A percentile compares a stretch with the other conserved stretches of the same genome.
These are phyloP conservation scores for Discostella stelligeroides DNA, from an alignment of 108 stramenopile genomes.

Conservation along the genomic window DNA sequence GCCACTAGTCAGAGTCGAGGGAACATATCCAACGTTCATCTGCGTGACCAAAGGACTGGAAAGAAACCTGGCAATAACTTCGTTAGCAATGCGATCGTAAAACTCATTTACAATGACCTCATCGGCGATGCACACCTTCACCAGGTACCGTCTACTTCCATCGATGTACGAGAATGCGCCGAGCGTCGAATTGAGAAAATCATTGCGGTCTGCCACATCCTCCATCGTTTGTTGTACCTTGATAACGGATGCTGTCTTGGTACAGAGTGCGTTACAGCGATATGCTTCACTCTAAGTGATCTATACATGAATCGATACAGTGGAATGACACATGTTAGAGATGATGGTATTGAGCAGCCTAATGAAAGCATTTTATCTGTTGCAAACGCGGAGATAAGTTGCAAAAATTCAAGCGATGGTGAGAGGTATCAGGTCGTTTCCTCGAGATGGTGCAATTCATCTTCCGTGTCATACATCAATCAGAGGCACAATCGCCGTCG, in stretches of 20 bases:
- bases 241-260: conserved; percentile 37
- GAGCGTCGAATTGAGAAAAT: conserved; percentile 27
- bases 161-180: neutral
- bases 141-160: neutral
- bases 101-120: conserved; percentile 30
- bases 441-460: conserved; percentile 21
- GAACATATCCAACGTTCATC: neutral
- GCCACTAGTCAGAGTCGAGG: conserved; percentile 2
- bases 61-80: neutral
- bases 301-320: conserved; percentile 24
- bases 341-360: neutral
- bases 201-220: conserved; percentile 44
- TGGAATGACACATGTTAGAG: conserved; percentile 1
- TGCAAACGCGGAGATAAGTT: neutral
- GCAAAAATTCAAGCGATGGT: neutral
- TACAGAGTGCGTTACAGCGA: conserved; percentile 31
- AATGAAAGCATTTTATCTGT: neutral
- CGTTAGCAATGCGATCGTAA: conserved; percentile 30
- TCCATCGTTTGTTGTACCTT: conserved; percentile 45
- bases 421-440: conserved; percentile 29
- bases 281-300: conserved; percentile 31
- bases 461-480: conserved; percentile 7
- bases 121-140: conserved; percentile 14
- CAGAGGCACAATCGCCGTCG: conserved; percentile 29
- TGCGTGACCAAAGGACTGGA: neutral